phyloP scores from a whole-genome alignment of 1,139 yeast genomes.

The Diutina rugosa region DNA sequence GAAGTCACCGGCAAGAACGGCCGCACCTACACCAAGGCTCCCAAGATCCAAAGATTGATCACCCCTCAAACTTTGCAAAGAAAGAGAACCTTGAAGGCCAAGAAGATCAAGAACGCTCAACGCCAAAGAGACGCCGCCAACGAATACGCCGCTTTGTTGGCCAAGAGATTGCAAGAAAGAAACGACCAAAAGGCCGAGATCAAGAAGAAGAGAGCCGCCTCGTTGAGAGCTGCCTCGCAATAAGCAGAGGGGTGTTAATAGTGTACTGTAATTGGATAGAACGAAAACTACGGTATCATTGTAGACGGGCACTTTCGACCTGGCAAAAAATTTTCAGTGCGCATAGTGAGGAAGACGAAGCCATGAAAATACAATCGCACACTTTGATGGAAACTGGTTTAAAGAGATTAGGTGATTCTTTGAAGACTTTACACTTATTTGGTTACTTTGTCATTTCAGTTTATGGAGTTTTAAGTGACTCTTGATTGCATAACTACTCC shows the following conservation, averaged over 20 bases:
- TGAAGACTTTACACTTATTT: too few species aligned
- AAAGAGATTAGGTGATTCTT: too few species aligned
- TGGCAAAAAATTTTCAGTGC: neutral
- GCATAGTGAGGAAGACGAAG: neutral
- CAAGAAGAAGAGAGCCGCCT: conserved; percentile 99
- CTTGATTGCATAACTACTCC: too few species aligned
- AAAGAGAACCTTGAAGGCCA: conserved; percentile 94
- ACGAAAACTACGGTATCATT: neutral
- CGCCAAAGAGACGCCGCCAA: conserved; percentile 99
- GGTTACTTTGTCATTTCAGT: too few species aligned
- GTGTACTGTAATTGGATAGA: conserved; percentile 1
- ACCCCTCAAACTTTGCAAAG: conserved; percentile 99
- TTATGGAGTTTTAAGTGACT: too few species aligned
- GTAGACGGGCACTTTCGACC: neutral
- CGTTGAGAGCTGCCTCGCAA: conserved; percentile 54
- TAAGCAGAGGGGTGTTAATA: conserved; percentile 11
- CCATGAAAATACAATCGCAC: too few species aligned
- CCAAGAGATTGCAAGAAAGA: conserved; percentile 96
- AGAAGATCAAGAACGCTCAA: conserved; percentile 94
- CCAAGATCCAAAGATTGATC: conserved; percentile 98
- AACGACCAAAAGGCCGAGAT: conserved; percentile 97
- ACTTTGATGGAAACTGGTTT: too few species aligned
- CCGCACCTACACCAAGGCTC: conserved; percentile 98
- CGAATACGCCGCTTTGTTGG: conserved; percentile 97
- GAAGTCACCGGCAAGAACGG: conserved; percentile 90